Conservation (phyloP, 495 filamentous ascomycete genomes). For the Penicillium alfredii region DNA sequence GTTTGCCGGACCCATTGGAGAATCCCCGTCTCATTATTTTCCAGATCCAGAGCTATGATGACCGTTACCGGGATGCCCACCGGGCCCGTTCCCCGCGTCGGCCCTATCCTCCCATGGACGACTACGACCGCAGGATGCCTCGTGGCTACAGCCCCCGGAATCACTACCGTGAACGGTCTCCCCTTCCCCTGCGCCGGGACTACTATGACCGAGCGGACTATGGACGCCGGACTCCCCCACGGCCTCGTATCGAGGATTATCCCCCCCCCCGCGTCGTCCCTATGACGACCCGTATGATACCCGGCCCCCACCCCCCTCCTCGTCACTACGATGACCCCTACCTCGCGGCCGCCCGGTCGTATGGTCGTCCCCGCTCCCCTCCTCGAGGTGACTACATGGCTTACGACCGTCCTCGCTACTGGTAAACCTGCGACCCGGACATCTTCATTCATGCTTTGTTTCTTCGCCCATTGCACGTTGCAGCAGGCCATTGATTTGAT, state of each 20-base stretch:
- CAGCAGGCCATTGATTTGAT: conserved; percentile 13
- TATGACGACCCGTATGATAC: conserved; percentile 50
- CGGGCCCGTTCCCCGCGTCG: conserved; percentile 73
- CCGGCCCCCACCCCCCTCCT: conserved; percentile 37
- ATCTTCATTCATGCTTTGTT: not conserved
- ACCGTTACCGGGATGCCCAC: conserved; percentile 63
- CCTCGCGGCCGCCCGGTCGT: conserved; percentile 35
- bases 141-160: conserved; percentile 78
- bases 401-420: conserved; percentile 44
- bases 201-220: conserved; percentile 78
- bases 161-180: conserved; percentile 80
- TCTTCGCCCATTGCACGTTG: conserved; percentile 5
- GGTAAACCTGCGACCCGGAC: conserved; percentile 20
- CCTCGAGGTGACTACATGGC: conserved; percentile 38
- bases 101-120: conserved; percentile 60
- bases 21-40: no score
- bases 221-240: conserved; percentile 61
- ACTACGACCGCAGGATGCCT: conserved; percentile 72
- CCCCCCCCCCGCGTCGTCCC: conserved; percentile 47
- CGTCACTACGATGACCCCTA: conserved; percentile 45
- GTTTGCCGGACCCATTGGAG: conserved; percentile 13
- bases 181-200: conserved; percentile 67
- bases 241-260: conserved; percentile 69
- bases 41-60: conserved; percentile 55
- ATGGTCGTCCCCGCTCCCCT: conserved; percentile 40